These are phyloP conservation scores for Lantana camara DNA, from an alignment of 257 asterid species.

Conservation along the genomic window DNA sequence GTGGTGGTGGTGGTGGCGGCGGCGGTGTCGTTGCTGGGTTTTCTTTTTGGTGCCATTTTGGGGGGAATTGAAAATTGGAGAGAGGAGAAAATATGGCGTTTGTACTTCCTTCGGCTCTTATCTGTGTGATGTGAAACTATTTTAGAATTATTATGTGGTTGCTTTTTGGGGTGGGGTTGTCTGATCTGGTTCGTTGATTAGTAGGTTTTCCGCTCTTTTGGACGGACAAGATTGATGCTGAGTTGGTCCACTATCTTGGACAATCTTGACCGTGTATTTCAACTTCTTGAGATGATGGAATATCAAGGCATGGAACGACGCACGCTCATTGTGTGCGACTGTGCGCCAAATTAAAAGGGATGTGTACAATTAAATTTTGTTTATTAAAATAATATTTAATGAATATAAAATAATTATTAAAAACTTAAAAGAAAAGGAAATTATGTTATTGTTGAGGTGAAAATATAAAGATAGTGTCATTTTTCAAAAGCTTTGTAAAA, in stretches of 20 bases:
- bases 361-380: too few species aligned
- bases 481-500: too few species aligned
- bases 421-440: too few species aligned
- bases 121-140: neutral
- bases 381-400: too few species aligned
- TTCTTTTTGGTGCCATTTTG: conserved; percentile 48
- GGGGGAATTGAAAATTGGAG: neutral
- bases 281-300: conserved; percentile 9
- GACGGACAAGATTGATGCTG: conserved; percentile 39
- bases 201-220: conserved; percentile 54
- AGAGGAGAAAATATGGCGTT: neutral
- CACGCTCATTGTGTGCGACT: too few species aligned
- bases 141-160: neutral
- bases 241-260: too few species aligned
- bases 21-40: neutral
- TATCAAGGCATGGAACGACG: neutral
- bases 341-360: too few species aligned
- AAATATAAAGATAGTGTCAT: too few species aligned
- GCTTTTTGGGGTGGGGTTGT: conserved; percentile 1
- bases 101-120: neutral
- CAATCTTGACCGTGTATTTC: neutral
- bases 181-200: conserved; percentile 24
- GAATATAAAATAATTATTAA: too few species aligned
- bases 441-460: too few species aligned
- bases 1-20: conserved; percentile 29